Evolutionary conservation across 169 alveolate species (phyloP), one percentile per base, ranked within the genome.

Genomic region (Perkinsus olseni): DNA sequence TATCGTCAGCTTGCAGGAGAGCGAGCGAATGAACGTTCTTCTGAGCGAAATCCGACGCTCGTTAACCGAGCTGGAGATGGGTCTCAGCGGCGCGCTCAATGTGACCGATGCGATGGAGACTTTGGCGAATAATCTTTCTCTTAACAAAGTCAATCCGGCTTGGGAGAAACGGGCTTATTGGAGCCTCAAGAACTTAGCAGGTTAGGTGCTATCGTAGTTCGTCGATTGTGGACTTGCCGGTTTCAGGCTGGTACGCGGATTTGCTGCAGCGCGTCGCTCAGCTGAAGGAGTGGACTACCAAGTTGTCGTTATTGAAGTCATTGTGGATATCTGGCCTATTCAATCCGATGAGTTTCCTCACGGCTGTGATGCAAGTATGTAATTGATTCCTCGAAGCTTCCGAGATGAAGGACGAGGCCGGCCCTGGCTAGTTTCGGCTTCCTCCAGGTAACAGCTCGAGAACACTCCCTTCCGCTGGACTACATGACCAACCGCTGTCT

Each of bases 271-370:
- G 99, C 95, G 97, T 96, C 82, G 96, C 94, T 91, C 97, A 98
- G 95, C 94, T 98, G 92, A 96, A 95, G 91, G 96, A 74, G 40
- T 97, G 99, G 99, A 94, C 97, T 31, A 91, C 97, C 31, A 98
- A 97, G 51, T 92, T 97, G 92, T 94, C 92, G 31, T 96, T 97
- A 0, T 98, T 98, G 34, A 95, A 95, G 92, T 95, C 98, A 0
- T 95, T 97, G 91, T 95, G 97, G 96, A 95, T 97, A 92, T 94
- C 99, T 10, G 98, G 98, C 90, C 97, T 98, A 74, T 98, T 98
- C 96, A 98, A 98, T 94, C 99, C 99, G 48, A 98, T 98, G 98
- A 97, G 99, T 31, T 98, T 97, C 94, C 95, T 98, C 82, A 98
- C 99, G 11, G 99, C 99, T 40, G 97, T 98, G 92, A 98, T 96